Percentiles rank a stretch among this genome's conserved stretches.
Evolutionary conservation across 2,329 filamentous ascomycete genomes (phyloP).

Genomic region (Ophiostoma populinum): DNA sequence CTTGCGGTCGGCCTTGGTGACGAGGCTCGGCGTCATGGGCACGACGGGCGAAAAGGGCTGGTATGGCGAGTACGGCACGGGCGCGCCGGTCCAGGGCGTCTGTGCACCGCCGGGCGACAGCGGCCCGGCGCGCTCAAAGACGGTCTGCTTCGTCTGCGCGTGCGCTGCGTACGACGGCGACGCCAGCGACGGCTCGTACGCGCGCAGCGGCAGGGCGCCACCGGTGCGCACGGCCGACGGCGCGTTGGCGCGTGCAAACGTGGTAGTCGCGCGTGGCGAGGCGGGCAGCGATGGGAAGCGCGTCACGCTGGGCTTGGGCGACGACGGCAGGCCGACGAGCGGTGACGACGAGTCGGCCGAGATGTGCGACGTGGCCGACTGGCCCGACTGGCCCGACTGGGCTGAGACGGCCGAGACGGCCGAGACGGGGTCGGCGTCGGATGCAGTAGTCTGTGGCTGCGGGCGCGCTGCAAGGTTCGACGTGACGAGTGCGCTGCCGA

Average conservation of each 20-base stretch:
- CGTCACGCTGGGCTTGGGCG: constrained; percentile 28
- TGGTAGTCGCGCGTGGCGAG: constrained; percentile 6
- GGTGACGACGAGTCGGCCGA: constrained; percentile 27
- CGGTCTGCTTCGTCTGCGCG: constrained; percentile 40
- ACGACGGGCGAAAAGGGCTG: constrained; percentile 62
- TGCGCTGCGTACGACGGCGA: constrained; percentile 27
- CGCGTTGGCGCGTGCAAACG: constrained; percentile 30
- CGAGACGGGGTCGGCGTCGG: constrained; percentile 31
- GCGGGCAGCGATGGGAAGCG: constrained; percentile 20
- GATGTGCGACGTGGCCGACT: neutral
- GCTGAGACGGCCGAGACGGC: constrained; percentile 25
- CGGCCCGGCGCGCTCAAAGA: constrained; percentile 39
- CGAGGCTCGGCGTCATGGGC: constrained; percentile 59
- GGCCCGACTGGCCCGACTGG: constrained; percentile 19
- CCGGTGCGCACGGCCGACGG: constrained; percentile 38
- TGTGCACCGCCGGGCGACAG: constrained; percentile 37
- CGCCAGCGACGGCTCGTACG: constrained; percentile 38
- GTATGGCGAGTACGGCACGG: constrained; percentile 59
- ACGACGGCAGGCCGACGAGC: constrained; percentile 34
- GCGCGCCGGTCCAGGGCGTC: constrained; percentile 43
- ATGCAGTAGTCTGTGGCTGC: constrained; percentile 6
- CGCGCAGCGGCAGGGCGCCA: constrained; percentile 40
- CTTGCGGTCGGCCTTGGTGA: constrained; percentile 54
- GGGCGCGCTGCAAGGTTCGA: constrained; percentile 8
- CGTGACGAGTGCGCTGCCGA: constrained; percentile 20